phyloP scores from a whole-genome alignment of 2,329 filamentous ascomycete genomes.

The Epichloe brachyelytri region DNA sequence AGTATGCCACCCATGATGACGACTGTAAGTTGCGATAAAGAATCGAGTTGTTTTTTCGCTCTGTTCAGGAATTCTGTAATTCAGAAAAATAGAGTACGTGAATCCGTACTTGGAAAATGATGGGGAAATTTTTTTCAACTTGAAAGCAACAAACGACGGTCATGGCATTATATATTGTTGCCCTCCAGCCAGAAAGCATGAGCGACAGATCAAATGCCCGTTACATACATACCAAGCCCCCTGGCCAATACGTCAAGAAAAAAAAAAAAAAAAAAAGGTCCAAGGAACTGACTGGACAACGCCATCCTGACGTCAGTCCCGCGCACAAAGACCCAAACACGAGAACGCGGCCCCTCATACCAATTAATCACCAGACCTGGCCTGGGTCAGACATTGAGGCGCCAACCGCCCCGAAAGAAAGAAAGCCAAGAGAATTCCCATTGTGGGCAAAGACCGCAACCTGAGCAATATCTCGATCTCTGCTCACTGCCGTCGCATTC shows the following conservation, averaged over 20 bases:
- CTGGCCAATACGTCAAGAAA: background rate
- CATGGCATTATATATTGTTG: no score
- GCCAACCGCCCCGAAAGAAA: background rate
- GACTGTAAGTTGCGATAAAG: slow-evolving; percentile 4
- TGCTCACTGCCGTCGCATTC: slow-evolving; percentile 1
- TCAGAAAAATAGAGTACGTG: no score
- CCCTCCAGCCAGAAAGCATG: no score
- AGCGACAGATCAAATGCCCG: no score
- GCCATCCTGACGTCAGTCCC: background rate
- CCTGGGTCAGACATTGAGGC: background rate
- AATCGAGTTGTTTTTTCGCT: background rate
- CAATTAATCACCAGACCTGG: background rate
- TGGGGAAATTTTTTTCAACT: no score
- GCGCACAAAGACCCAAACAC: background rate
- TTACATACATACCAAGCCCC: background rate
- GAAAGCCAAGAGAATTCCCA: background rate
- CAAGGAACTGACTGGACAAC: background rate
- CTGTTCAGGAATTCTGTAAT: background rate
- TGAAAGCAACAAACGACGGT: no score
- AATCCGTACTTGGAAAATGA: no score
- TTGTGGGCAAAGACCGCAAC: background rate
- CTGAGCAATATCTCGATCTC: background rate
- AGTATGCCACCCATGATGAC: slow-evolving; percentile 64
- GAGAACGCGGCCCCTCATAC: background rate
- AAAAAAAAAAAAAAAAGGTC: no score